A percentile compares a stretch with the other conserved stretches of the same genome.
phyloP scores from a whole-genome alignment of 163 green algal genomes.

The Chlamydomonas reinhardtii region DNA sequence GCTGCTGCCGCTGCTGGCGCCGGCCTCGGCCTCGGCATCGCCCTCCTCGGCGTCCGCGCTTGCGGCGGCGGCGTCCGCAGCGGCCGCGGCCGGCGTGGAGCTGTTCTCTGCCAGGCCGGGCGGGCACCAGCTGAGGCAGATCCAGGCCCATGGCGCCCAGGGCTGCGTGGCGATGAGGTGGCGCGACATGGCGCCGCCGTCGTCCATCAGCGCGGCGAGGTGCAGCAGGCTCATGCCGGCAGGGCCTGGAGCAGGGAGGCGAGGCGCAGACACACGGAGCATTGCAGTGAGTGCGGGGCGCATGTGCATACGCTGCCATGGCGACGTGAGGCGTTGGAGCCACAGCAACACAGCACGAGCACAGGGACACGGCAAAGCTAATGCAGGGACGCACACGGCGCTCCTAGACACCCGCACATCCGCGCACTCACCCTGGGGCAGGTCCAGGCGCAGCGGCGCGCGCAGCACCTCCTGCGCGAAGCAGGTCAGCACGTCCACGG shows the following conservation, averaged over 20 bases:
- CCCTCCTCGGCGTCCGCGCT: background rate
- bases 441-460: constrained; percentile 18
- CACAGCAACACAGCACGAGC: too few relatives aligned
- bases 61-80: too few relatives aligned
- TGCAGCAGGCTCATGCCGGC: constrained; percentile 42
- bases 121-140: constrained; percentile 21
- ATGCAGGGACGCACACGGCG: too few relatives aligned
- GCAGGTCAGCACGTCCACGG: background rate
- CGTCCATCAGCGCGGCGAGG: constrained; percentile 35
- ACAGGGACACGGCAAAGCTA: too few relatives aligned
- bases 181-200: constrained; percentile 22
- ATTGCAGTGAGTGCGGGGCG: too few relatives aligned
- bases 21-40: background rate
- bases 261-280: too few relatives aligned
- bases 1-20: background rate
- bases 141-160: constrained; percentile 30
- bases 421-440: constrained; percentile 19
- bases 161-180: constrained; percentile 33
- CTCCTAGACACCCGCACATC: too few relatives aligned
- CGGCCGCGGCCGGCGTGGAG: background rate
- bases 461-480: constrained; percentile 4
- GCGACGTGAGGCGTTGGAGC: too few relatives aligned
- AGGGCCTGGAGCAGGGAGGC: constrained; percentile 30
- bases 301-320: too few relatives aligned
- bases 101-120: background rate